Evolutionary conservation across 2,329 filamentous ascomycete genomes (phyloP), one percentile per base, ranked within the genome.

Genomic region (Hawksworthiomyces lignivorus): DNA sequence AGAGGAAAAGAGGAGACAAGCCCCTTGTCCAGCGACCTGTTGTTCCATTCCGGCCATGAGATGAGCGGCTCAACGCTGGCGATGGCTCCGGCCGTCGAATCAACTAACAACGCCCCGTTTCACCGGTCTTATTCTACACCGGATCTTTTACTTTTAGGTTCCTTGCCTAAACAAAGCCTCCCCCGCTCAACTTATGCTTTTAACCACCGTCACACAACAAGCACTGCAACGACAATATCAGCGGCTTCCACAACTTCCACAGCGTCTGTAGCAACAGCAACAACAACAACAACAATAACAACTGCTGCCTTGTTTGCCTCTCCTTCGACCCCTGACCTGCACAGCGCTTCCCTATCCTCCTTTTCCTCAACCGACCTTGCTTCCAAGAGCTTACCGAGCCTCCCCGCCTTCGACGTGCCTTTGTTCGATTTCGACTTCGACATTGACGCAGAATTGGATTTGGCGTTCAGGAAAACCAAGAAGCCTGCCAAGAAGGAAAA

Each of bases 351-450:
- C 7, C 40, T 37, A 47, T 39, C 15, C 12, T 24, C 36, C 9
- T 9, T 19, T 7, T 35, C 33, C n/a, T 3, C 31, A 34, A n/a
- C 26, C 17, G 21, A 20, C 26, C 50, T 51, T 42, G 55, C 50
- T 51, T 46, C 54, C 48, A 63, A 63, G 50, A 58, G 48, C 43
- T 50, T 63, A 15, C 62, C 62, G 30, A 59, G 51, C 41, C 54
- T 67, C 18, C 59, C 68, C 12, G 55, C 60, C 44, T 74, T 75
- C 55, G 70, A 74, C 44, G 58, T 78, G 26, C 68, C 72, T 28
- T 68, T 69, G 1, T 71, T 78, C 56, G 68, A 75, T 48, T 63
- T 70, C 51, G 65, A 65, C 48, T 60, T 67, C 49, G 61, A 70
- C 31, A 62, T 77, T 53, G 66, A 73, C 50, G 4, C 31, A 10